These are phyloP conservation scores for Parasitella parasitica DNA, from an alignment of 371 early-diverging fungal genomes.

Conservation along the genomic window DNA sequence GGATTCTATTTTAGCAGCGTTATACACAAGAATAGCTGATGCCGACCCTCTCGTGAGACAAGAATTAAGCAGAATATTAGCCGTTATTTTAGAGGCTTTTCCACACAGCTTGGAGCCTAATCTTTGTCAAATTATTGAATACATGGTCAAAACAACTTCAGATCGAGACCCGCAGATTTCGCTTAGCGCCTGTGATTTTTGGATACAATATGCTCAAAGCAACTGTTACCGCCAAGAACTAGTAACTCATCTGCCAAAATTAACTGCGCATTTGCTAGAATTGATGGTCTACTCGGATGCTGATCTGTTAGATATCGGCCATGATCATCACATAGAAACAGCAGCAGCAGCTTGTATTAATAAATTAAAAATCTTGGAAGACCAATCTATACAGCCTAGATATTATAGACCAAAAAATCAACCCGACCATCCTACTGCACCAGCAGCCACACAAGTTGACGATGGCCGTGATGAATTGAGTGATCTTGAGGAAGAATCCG, in stretches of 20 bases:
- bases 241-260: slow-evolving; percentile 63
- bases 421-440: background rate
- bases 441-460: background rate
- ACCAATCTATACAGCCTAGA: slow-evolving; percentile 87
- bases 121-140: slow-evolving; percentile 73
- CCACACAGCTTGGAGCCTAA: slow-evolving; percentile 70
- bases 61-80: slow-evolving; percentile 3
- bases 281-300: slow-evolving; percentile 88
- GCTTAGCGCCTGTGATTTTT: slow-evolving; percentile 90
- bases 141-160: slow-evolving; percentile 78
- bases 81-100: slow-evolving; percentile 10
- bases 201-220: slow-evolving; percentile 86
- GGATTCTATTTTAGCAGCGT: background rate
- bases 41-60: slow-evolving; percentile 1
- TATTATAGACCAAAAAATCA: slow-evolving; percentile 67
- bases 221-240: slow-evolving; percentile 66
- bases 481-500: slow-evolving; percentile 8
- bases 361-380: slow-evolving; percentile 33
- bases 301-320: slow-evolving; percentile 63
- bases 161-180: slow-evolving; percentile 72
- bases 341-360: slow-evolving; percentile 41
- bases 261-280: slow-evolving; percentile 80
- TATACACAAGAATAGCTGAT: background rate
- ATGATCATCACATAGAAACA: background rate
- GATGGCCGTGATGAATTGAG: background rate